Evolutionary conservation across 2,329 filamentous ascomycete genomes (phyloP), one percentile per base, ranked within the genome.

Genomic region (Exophiala dermatitidis): DNA sequence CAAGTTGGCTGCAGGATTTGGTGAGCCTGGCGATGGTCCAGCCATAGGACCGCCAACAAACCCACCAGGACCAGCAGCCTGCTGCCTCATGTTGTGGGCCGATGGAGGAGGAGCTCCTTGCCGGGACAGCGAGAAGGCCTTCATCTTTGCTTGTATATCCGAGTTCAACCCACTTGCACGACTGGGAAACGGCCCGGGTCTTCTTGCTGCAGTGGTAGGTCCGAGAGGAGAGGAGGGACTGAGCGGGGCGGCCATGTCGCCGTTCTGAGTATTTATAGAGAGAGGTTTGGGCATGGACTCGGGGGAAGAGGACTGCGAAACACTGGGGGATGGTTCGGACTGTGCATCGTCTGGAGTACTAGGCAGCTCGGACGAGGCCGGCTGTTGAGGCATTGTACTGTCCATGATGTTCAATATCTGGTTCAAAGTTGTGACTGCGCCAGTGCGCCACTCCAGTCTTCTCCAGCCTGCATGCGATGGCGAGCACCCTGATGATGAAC

Each of bases 221-320:
- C 89, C 89, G 3, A 90, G 75, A 38, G 88, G 84, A 30, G 90
- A 95, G n/a, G 83, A 90, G 4, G 85, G 73, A 52, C 81, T 88
- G 82, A 95, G 90, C 53, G 58, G 12, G 19, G 56, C 40, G 8
- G 53, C 43, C 48, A 57, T 54, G 32, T 37, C 41, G 42, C 19
- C 31, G 33, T 32, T 19, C 29, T 50, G 41, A 4, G 43, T 34
- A 29, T 42, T 53, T 30, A 61, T 45, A 3, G 59, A 55, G 8
- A 59, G 59, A 48, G 54, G 54, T 33, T 46, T 38, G 41, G 48
- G 12, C 26, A 44, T n/a, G 45, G 56, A 26, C 37, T 51, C 33
- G 29, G 50, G 9, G 37, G 40, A 10, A 29, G 52, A 33, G n/a
- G 34, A 40, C n/a, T 37, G 47, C 9, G 56, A 48, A 34, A 45